A percentile compares a stretch with the other conserved stretches of the same genome.
phyloP scores from a whole-genome alignment of 257 asterid genomes.

The Sherardia arvensis region DNA sequence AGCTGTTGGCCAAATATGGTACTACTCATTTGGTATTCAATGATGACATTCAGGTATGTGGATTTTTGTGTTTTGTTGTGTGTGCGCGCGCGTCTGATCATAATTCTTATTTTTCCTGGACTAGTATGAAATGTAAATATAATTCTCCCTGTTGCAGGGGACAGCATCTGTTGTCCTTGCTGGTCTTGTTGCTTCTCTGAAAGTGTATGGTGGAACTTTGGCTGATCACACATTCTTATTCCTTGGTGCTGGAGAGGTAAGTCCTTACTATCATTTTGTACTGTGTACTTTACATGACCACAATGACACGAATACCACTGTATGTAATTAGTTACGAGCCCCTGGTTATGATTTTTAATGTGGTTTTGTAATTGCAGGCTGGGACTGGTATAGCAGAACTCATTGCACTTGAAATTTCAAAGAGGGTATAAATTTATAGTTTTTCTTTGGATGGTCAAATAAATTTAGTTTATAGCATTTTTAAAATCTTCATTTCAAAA shows the following conservation, averaged over 20 bases:
- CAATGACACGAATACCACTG: not conserved
- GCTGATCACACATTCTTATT: slow-evolving; percentile 87
- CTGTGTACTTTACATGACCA: not conserved
- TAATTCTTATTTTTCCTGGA: not conserved
- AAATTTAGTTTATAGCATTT: not conserved
- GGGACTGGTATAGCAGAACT: slow-evolving; percentile 98
- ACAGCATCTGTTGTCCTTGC: slow-evolving; percentile 91
- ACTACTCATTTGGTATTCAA: slow-evolving; percentile 87
- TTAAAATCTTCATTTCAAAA: slow-evolving; percentile 4
- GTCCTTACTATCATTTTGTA: not conserved
- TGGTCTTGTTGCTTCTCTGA: slow-evolving; percentile 84
- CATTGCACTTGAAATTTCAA: slow-evolving; percentile 85
- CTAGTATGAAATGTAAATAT: not conserved
- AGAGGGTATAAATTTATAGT: slow-evolving; percentile 40
- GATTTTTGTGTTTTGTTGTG: not conserved
- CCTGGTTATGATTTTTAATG: not conserved
- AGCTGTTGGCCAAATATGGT: slow-evolving; percentile 83
- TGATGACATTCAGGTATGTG: slow-evolving; percentile 81
- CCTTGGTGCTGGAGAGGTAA: slow-evolving; percentile 98
- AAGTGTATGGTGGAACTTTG: slow-evolving; percentile 77
- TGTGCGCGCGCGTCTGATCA: not conserved
- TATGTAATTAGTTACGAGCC: not conserved
- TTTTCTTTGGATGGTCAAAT: not conserved
- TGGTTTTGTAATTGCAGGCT: slow-evolving; percentile 50
- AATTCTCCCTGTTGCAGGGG: slow-evolving; percentile 50